Conservation (phyloP, 2,329 filamentous ascomycete species). For the Knufia fluminis region DNA sequence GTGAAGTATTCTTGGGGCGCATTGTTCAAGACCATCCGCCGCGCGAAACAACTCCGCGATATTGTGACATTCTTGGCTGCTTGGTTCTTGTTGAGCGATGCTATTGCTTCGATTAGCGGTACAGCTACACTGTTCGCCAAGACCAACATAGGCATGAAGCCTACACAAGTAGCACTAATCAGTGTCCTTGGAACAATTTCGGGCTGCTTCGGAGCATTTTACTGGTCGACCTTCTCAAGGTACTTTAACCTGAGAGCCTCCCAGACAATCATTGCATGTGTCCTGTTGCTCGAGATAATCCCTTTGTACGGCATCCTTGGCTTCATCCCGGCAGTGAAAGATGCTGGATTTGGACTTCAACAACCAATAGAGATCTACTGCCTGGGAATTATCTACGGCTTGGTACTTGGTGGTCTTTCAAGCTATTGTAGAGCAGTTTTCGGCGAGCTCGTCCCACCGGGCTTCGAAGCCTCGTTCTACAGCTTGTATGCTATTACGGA, state of each 20-base stretch:
- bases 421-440: conserved; percentile 88
- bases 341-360: conserved; percentile 77
- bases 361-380: conserved; percentile 96
- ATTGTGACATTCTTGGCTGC: conserved; percentile 76
- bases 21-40: conserved; percentile 66
- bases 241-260: conserved; percentile 62
- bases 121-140: conserved; percentile 95
- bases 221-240: conserved; percentile 72
- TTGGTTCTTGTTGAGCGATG: conserved; percentile 93
- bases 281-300: conserved; percentile 82
- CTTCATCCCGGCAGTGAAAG: conserved; percentile 69
- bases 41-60: conserved; percentile 66
- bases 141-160: conserved; percentile 80
- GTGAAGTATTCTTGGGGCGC: conserved; percentile 78
- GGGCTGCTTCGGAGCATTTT: conserved; percentile 79
- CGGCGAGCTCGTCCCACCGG: conserved; percentile 86
- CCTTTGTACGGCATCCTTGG: conserved; percentile 84
- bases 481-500: conserved; percentile 96
- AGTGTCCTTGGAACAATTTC: conserved; percentile 81
- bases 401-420: conserved; percentile 86
- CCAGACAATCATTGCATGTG: conserved; percentile 87
- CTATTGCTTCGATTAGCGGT: conserved; percentile 89
- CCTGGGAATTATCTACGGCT: conserved; percentile 78
- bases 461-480: conserved; percentile 92
- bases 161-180: conserved; percentile 80